These are phyloP conservation scores for Euphrasia confusa DNA, from an alignment of 257 asterid species.

Conservation along the genomic window DNA sequence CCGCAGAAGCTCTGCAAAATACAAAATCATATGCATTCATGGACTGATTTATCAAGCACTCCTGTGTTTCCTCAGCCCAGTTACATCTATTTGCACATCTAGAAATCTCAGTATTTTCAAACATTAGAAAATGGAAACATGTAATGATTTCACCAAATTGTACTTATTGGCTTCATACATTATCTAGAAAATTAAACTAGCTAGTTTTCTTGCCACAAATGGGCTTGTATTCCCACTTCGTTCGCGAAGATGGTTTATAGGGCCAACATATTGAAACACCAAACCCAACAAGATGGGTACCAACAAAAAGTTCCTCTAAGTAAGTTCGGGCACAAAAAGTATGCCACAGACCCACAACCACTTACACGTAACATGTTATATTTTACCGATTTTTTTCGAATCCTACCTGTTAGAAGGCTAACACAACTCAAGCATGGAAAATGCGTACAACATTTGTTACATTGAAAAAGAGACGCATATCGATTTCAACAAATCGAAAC, in stretches of 20 bases:
- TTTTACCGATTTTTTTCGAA: background rate
- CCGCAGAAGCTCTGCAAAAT: conserved; percentile 76
- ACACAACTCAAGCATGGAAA: conserved; percentile 9
- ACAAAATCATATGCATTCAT: conserved; percentile 28
- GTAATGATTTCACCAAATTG: background rate
- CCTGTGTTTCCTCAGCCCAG: conserved; percentile 40
- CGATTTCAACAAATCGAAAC: background rate
- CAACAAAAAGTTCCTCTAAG: background rate
- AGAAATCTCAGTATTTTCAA: background rate
- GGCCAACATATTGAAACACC: background rate
- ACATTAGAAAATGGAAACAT: background rate
- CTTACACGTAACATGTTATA: background rate
- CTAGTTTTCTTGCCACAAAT: conserved; percentile 9
- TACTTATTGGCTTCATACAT: conserved; percentile 1
- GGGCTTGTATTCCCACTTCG: background rate
- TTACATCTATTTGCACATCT: conserved; percentile 17
- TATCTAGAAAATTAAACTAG: background rate
- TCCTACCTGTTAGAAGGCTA: background rate
- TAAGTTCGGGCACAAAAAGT: background rate
- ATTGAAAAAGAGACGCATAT: background rate
- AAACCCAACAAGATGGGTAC: conserved; percentile 1
- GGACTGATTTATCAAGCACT: conserved; percentile 44
- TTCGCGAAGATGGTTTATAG: background rate
- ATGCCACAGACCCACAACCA: background rate
- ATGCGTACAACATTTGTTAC: background rate